Conservation (phyloP, 1,284 basidiomycete species). For the Irpex sp. region DNA sequence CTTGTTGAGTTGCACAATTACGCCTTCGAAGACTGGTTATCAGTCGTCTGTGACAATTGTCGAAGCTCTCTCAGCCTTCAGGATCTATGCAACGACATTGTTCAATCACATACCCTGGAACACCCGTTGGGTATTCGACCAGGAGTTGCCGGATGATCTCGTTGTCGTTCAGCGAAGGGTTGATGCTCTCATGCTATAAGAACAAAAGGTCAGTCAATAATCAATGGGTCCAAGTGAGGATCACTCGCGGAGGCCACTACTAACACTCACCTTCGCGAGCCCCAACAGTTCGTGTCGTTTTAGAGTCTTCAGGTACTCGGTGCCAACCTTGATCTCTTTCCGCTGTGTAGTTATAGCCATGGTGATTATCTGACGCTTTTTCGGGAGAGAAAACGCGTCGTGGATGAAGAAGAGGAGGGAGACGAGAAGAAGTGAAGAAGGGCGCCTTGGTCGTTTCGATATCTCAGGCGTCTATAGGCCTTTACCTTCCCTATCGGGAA, state of each 20-base stretch:
- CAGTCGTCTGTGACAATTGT: no score
- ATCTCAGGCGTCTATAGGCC: background rate
- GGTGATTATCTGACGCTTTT: background rate
- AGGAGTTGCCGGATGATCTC: background rate
- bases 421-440: background rate
- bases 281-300: background rate
- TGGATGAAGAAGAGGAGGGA: background rate
- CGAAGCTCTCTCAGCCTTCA: background rate
- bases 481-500: background rate
- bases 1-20: background rate
- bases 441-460: background rate
- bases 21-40: background rate
- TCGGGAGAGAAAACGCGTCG: background rate
- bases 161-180: background rate
- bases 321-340: background rate
- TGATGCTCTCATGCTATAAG: background rate
- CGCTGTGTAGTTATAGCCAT: background rate
- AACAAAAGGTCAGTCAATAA: background rate
- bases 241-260: background rate
- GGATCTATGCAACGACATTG: background rate
- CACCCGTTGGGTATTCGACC: background rate
- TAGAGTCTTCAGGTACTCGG: background rate
- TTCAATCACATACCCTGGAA: background rate
- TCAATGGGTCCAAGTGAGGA: background rate
- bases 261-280: background rate